These are phyloP conservation scores for Phytopythium aichiense DNA, from an alignment of 352 stramenopile genomes.

Conservation along the genomic window DNA sequence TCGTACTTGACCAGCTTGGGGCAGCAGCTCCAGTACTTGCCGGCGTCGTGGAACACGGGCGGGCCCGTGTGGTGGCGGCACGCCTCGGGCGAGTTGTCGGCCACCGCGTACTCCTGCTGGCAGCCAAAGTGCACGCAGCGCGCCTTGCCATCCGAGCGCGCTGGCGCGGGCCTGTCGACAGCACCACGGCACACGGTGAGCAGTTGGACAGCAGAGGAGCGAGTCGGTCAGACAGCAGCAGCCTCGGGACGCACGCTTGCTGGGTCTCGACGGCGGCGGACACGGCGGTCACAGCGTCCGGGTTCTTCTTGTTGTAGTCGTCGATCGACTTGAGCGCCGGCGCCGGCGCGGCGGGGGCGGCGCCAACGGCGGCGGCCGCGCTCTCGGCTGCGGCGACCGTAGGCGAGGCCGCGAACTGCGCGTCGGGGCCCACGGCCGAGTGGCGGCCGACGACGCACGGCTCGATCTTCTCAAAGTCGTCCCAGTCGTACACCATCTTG, in stretches of 20 bases:
- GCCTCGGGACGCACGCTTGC: constrained; percentile 22
- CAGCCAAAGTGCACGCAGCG: constrained; percentile 91
- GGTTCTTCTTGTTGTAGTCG: constrained; percentile 91
- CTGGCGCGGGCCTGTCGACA: constrained; percentile 26
- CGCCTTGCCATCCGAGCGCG: constrained; percentile 84
- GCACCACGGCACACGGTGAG: not conserved
- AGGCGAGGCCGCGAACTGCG: constrained; percentile 76
- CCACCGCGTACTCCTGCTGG: constrained; percentile 90
- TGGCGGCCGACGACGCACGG: constrained; percentile 66
- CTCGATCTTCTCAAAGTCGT: constrained; percentile 91
- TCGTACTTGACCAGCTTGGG: constrained; percentile 92
- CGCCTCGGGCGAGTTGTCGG: constrained; percentile 68
- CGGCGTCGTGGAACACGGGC: constrained; percentile 91
- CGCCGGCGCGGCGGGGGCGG: constrained; percentile 10
- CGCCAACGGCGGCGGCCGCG: constrained; percentile 17
- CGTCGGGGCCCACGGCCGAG: constrained; percentile 59
- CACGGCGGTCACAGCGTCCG: constrained; percentile 83
- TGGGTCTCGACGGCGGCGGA: constrained; percentile 61
- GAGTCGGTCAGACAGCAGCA: not conserved
- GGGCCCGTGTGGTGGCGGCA: constrained; percentile 86
- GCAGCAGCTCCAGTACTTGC: constrained; percentile 94
- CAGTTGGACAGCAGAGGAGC: not conserved
- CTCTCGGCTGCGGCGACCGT: constrained; percentile 68
- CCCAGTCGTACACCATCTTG: constrained; percentile 94
- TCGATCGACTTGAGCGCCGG: constrained; percentile 89